These are phyloP conservation scores for Kuraishia cidri DNA, from an alignment of 805 yeast genomes.

Conservation along the genomic window DNA sequence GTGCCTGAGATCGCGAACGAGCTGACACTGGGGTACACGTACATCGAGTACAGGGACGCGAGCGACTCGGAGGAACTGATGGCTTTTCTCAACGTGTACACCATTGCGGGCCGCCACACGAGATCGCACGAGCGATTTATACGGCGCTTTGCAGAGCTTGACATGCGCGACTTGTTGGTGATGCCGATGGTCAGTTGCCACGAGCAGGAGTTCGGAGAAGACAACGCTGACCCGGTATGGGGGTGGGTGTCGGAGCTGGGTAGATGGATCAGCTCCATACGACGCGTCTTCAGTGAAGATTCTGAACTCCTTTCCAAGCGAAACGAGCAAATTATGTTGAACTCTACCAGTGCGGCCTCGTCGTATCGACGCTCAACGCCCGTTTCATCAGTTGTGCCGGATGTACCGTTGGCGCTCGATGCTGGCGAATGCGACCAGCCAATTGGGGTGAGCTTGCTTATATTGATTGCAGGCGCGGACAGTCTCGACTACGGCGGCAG, in stretches of 20 bases:
- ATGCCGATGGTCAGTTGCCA: background rate
- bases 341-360: too few relatives aligned
- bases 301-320: too few relatives aligned
- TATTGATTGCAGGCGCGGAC: background rate
- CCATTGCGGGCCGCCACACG: background rate
- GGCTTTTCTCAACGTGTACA: conserved; percentile 3
- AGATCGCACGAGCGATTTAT: background rate
- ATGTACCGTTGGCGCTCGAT: background rate
- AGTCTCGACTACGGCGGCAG: background rate
- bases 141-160: background rate
- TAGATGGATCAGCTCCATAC: background rate
- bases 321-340: too few relatives aligned
- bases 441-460: background rate
- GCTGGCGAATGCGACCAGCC: background rate
- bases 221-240: background rate
- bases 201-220: too few relatives aligned
- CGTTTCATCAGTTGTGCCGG: background rate
- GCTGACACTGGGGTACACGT: conserved; percentile 2
- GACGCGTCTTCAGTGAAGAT: background rate
- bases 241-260: background rate
- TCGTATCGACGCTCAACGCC: too few relatives aligned
- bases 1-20: background rate
- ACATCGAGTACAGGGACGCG: conserved; percentile 2
- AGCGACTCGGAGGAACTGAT: conserved; percentile 1
- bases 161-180: background rate